Evolutionary conservation across 2,329 filamentous ascomycete genomes (phyloP).

Genomic region (Neofusicoccum cordaticola): DNA sequence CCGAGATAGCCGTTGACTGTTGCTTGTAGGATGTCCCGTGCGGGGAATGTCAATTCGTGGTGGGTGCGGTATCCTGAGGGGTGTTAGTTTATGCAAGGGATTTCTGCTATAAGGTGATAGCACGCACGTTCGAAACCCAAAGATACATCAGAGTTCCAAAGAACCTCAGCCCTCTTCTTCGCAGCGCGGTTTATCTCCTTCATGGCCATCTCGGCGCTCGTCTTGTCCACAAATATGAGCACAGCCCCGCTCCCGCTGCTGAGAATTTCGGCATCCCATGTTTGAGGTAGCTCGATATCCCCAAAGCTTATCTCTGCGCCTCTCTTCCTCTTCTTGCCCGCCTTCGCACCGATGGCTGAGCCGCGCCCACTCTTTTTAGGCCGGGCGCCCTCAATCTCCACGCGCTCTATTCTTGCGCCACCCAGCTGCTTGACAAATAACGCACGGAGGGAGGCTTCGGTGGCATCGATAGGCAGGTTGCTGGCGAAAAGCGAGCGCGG

Average conservation of each 20-base stretch:
- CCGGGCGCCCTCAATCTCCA: conserved; percentile 68
- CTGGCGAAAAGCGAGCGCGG: conserved; percentile 81
- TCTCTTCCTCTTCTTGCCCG: conserved; percentile 57
- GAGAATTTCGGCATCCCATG: conserved; percentile 70
- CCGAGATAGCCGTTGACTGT: conserved; percentile 84
- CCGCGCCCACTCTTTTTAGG: conserved; percentile 35
- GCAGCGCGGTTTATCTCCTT: conserved; percentile 67
- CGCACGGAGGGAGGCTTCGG: conserved; percentile 69
- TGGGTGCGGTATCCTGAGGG: conserved; percentile 59
- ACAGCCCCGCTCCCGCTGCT: conserved; percentile 76
- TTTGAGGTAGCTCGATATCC: conserved; percentile 58
- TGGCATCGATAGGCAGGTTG: conserved; percentile 83
- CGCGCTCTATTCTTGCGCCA: conserved; percentile 72
- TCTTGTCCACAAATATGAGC: conserved; percentile 77
- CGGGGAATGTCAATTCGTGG: conserved; percentile 68
- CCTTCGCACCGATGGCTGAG: conserved; percentile 25
- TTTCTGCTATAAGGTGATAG: not conserved
- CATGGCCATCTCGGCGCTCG: conserved; percentile 71
- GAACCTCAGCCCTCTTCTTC: conserved; percentile 57
- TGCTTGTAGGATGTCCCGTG: conserved; percentile 63
- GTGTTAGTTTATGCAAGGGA: not conserved
- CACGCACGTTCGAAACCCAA: conserved; percentile 54
- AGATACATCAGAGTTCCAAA: conserved; percentile 60
- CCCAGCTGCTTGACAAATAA: conserved; percentile 74
- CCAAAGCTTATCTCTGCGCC: conserved; percentile 36